Base-by-base conservation (phyloP, 441 rosid species). In the Populus hybrid region DNA sequence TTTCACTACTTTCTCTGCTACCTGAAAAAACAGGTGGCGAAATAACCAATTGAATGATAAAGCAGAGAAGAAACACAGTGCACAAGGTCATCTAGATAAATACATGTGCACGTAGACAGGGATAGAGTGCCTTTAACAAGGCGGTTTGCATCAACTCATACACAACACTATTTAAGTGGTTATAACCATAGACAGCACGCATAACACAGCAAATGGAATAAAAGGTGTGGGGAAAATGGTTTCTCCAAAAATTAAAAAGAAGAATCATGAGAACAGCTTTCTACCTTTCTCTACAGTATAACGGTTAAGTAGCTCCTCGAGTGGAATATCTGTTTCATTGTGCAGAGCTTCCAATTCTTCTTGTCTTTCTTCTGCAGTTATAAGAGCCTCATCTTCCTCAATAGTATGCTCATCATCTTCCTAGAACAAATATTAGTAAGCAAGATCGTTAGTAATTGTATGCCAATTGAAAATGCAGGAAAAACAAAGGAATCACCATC, bases 361-460 rank as follows among this genome's bases (percentile, higher is more conserved):
- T 85, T 86, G 89, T 76, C 99, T 92, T 85, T 97, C 99, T 80
- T 83, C 90, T 82, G 87, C 88, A 81, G 95, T 95, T 80, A 95
- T 89, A 67, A 84, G 89, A 81, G 95, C 95, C 85, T 95, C 99
- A 84, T 95, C 99, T 85, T 91, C 95, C 87, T 95, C 99, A 72
- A 97, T 83, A 63, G 97, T 95, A 71, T 86, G 94, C 89, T 97
- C 97, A 90, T 97, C 92, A 86, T 93, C 99, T 91, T 91, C 99
- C 99, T 97, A 92, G 87, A 93, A 83, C 90, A 87, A 34, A 79
- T 64, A 85, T 40, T 80, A 86, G 78, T 72, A 78, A 66, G 77
- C 69, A 66, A 66, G 70, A 73, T 77, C 54, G 24, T 40, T 71
- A 36, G 54, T 70, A 78, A 79, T 74, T 54, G 21, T 18, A 54